These are phyloP conservation scores for Penicillium turbatum DNA, from an alignment of 495 filamentous ascomycete species.

Conservation along the genomic window DNA sequence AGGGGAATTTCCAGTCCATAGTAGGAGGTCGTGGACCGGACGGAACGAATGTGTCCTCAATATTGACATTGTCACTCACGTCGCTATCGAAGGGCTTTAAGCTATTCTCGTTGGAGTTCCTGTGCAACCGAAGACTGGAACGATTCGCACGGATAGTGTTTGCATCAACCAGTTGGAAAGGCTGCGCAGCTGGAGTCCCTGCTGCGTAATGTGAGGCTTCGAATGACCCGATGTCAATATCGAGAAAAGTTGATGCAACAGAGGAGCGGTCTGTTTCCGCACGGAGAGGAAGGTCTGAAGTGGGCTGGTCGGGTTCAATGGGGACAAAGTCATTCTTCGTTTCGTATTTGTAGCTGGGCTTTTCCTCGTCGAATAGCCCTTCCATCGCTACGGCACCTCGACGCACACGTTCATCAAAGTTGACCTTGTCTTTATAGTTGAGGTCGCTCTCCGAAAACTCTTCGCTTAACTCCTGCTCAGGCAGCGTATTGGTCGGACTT, in stretches of 20 bases:
- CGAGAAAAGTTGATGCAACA: conserved; percentile 46
- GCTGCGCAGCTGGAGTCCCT: conserved; percentile 39
- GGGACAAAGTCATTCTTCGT: conserved; percentile 47
- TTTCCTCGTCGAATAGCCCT: conserved; percentile 45
- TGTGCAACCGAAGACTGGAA: conserved; percentile 35
- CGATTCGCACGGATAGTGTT: conserved; percentile 49
- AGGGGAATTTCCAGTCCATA: conserved; percentile 49
- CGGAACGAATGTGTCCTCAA: conserved; percentile 31
- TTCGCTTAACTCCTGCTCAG: conserved; percentile 24
- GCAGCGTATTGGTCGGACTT: conserved; percentile 22
- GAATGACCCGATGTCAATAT: conserved; percentile 47
- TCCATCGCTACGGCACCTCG: conserved; percentile 47
- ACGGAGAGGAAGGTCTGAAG: conserved; percentile 48
- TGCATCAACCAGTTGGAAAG: conserved; percentile 47
- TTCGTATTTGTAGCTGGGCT: conserved; percentile 45
- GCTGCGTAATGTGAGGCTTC: conserved; percentile 47
- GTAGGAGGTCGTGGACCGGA: conserved; percentile 44
- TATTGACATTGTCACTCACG: conserved; percentile 20
- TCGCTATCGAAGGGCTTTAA: conserved; percentile 32
- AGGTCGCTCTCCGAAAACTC: conserved; percentile 25
- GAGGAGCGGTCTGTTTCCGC: conserved; percentile 46
- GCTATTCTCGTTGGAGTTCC: conserved; percentile 36
- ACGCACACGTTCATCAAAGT: conserved; percentile 47
- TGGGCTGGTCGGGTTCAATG: conserved; percentile 30
- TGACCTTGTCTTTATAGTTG: conserved; percentile 38